Evolutionary conservation across 2,329 filamentous ascomycete species (phyloP).

Genomic region (Penicillium aurantiogriseum): DNA sequence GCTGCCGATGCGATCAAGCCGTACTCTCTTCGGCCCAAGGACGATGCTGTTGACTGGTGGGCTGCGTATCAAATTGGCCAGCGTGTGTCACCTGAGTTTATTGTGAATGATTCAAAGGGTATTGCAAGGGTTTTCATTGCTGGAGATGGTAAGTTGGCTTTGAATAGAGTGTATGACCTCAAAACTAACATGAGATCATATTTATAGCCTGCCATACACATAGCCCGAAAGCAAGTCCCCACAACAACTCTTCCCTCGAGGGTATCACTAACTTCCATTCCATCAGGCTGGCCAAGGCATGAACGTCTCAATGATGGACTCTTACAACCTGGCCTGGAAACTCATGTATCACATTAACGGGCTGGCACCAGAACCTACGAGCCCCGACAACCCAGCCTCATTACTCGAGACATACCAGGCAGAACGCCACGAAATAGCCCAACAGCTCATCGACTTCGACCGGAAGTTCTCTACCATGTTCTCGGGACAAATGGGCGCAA

Average conservation of each 20-base stretch:
- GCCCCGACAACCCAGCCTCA: slow-evolving; percentile 7
- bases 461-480: slow-evolving; percentile 39
- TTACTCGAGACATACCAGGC: slow-evolving; percentile 38
- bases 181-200: background rate
- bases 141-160: slow-evolving; percentile 53
- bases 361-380: slow-evolving; percentile 25
- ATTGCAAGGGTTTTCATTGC: slow-evolving; percentile 70
- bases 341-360: slow-evolving; percentile 37
- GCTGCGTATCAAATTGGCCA: slow-evolving; percentile 75
- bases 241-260: background rate
- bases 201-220: slow-evolving; percentile 69
- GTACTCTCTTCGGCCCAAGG: slow-evolving; percentile 61
- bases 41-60: slow-evolving; percentile 67
- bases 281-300: slow-evolving; percentile 67
- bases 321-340: slow-evolving; percentile 44
- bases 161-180: background rate
- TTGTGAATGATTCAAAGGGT: slow-evolving; percentile 64
- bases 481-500: slow-evolving; percentile 33
- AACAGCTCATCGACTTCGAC: slow-evolving; percentile 42
- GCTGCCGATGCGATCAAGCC: slow-evolving; percentile 66
- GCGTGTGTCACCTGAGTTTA: slow-evolving; percentile 51
- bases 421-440: slow-evolving; percentile 38
- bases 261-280: background rate
- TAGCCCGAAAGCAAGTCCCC: slow-evolving; percentile 57
- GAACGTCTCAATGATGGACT: slow-evolving; percentile 72